Base-by-base conservation (phyloP, 352 stramenopile genomes). In the Globisporangium cylindrosporum region DNA sequence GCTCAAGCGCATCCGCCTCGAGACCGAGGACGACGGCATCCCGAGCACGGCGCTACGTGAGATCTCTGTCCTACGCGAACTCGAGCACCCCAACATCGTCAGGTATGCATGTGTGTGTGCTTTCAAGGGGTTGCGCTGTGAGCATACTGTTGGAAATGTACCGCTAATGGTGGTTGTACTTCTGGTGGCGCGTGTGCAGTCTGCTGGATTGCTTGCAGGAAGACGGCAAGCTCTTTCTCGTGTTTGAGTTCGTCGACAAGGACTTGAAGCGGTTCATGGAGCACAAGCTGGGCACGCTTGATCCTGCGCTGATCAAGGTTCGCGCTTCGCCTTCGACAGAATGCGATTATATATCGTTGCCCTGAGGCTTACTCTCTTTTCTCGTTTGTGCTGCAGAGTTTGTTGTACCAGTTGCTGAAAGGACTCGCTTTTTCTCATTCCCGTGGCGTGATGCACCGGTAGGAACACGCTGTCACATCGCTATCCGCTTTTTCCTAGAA, bases 221-320 rank as follows among this genome's bases (percentile, higher is more conserved):
- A 59, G 86, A 96, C 29, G 91, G 92, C 57, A 98, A 98, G 71
- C 92, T 99, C 36, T 99, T 99, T 75, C 87, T 99, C 36, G 97
- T 99, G 5, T 99, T 99, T 73, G 98, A 99, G 88, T 99, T 99
- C 71, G 95, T 99, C 66, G 97, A 99, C 75, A 94, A 97, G 56
- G 97, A 99, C 76, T 84, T 99, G 29, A 99, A 99, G 80, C 88
- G 85, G 27, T 96, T 90, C 76, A 98, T 99, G 91, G 95, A 99
- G 80, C 81, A 92, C 69, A 92, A 86, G 36, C 74, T 93, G 18
- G 83, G 83, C 29, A 80, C 73, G 43, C 69, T 95, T 22, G 85
- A 93, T 49, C 67, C 72, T 0, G 53, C 70, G 27, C 77, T 90
- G 38, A 81, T 91, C 70, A 95, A 95, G 71, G 86, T 86, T 6